Conservation (phyloP, 257 asterid species). For the Solanum paucissectum region DNA sequence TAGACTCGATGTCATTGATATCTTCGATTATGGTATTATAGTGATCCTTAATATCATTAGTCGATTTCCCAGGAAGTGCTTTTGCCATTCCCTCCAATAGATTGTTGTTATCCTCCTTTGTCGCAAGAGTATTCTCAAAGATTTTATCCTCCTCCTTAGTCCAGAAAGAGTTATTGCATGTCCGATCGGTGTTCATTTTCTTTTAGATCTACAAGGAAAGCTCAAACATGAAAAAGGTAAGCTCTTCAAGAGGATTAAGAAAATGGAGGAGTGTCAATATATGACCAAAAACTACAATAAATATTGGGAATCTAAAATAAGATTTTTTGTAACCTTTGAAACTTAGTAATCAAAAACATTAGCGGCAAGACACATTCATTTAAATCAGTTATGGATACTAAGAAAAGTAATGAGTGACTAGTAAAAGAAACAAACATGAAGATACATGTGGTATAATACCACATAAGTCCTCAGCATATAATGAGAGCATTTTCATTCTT, state of each 20-base stretch:
- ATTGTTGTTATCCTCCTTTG: no score
- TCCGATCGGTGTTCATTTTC: constrained; percentile 17
- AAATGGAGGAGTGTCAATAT: background rate
- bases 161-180: constrained; percentile 21
- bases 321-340: background rate
- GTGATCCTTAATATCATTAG: no score
- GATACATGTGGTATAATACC: background rate
- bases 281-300: background rate
- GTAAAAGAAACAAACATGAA: no score
- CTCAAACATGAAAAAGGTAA: constrained; percentile 13
- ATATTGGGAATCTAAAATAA: background rate
- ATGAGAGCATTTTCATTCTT: background rate
- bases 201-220: background rate
- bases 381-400: background rate
- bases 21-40: no score
- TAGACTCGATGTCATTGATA: no score
- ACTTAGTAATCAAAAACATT: background rate
- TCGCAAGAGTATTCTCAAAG: background rate
- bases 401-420: background rate
- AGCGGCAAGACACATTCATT: background rate
- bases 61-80: no score
- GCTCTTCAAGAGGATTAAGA: background rate
- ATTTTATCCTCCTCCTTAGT: constrained; percentile 34
- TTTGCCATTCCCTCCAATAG: no score
- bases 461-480: background rate